These are phyloP conservation scores for Malassezia yamatoensis DNA, from an alignment of 1,284 basidiomycete species.

Conservation along the genomic window DNA sequence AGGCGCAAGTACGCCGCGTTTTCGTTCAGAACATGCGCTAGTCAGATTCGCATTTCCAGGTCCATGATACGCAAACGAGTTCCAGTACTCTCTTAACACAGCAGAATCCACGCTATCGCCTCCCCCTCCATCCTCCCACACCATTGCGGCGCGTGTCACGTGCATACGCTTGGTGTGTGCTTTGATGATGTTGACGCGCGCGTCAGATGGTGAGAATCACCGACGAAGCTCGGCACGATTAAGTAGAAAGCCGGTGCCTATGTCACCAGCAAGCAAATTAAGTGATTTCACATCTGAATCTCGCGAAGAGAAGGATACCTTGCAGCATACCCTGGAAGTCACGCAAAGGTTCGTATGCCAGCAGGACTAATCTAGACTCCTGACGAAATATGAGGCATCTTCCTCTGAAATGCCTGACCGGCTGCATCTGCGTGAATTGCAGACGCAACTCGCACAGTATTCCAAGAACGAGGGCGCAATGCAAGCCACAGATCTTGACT, in stretches of 20 bases:
- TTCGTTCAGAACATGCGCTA: no score
- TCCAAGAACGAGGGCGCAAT: background rate
- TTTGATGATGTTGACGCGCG: no score
- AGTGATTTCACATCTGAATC: no score
- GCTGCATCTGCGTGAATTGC: conserved; percentile 2
- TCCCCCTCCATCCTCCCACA: background rate
- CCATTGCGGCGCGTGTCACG: conserved; percentile 5
- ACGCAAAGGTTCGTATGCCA: background rate
- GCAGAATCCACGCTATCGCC: background rate
- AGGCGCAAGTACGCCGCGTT: no score
- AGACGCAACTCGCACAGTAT: conserved; percentile 3
- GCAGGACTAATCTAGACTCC: background rate
- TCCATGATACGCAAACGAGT: background rate
- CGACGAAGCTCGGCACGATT: no score
- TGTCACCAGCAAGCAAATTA: no score
- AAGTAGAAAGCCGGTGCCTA: no score
- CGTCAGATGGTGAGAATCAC: no score
- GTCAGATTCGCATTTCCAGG: no score
- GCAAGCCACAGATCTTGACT: conserved; percentile 18
- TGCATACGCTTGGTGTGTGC: background rate
- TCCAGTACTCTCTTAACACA: background rate
- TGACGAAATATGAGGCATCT: background rate
- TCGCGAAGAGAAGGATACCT: no score
- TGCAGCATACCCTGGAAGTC: background rate
- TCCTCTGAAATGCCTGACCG: background rate